Base-by-base conservation (phyloP, 352 stramenopile genomes). In the Peronospora destructor region DNA sequence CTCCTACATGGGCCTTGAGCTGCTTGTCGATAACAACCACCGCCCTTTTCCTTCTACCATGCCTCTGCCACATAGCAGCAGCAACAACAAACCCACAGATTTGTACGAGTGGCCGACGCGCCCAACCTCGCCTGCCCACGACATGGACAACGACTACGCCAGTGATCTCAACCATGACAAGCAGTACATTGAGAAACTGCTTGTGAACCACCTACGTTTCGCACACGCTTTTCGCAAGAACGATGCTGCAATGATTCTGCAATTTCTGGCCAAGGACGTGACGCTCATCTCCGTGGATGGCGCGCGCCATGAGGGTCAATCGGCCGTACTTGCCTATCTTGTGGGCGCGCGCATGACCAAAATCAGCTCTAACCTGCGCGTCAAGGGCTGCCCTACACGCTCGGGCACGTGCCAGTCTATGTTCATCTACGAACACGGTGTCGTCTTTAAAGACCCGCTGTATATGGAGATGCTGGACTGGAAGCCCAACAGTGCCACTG, bases 391-490 rank as follows among this genome's bases (percentile, higher is more conserved):
- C 10, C 70, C 74, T n/a, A 61, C 66, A 26, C 64, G 69, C 45
- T 70, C 71, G 6, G 67, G 68, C 1, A 12, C 56, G n/a, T 68
- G 49, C 42, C 76, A 88, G 56, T 78, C 77, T n/a, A 71, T 64
- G 33, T 86, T 87, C 37, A 61, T 87, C 11, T 88, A 87, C 59
- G 76, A 91, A 41, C 70, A 85, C 50, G 80, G 80, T 7, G 54
- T 86, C 9, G 55, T 88, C 16, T 86, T 89, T 59, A 71, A 75
- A 36, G 61, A 87, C 40, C 62, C 74, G 26, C 58, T 88, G 6
- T 88, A 72, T 54, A 72, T 76, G 25, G 80, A 91, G 54, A 54
- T 86, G 25, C 46, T 91, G 45, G 68, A 85, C 37, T 91, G 80
- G 80, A 68, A 62, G 21, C 36, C 61, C 16, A 46, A 61, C 25